Percentiles rank a stretch among this genome's conserved stretches.
Conservation (phyloP, 164 flowering plant species). For the Stephania cephalantha region DNA sequence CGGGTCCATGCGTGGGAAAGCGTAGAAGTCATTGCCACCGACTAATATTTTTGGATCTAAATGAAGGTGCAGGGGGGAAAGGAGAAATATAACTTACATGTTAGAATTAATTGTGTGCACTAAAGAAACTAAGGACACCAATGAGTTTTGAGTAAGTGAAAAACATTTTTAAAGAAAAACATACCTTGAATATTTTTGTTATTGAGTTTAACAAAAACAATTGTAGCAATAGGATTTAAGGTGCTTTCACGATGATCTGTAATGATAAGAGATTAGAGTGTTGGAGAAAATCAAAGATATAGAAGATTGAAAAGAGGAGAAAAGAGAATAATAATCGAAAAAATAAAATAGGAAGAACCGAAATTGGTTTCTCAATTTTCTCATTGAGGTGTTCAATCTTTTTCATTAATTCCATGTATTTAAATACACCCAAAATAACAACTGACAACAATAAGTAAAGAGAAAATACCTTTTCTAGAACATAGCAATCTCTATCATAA, state of each 20-base stretch:
- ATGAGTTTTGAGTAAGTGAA: neutral
- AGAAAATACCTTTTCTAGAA: too few species aligned
- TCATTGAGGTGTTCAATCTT: too few species aligned
- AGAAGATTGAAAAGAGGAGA: too few species aligned
- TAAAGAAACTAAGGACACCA: neutral
- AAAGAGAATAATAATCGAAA: too few species aligned
- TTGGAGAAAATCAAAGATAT: neutral
- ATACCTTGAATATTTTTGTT: conserved; percentile 50
- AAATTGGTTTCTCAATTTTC: too few species aligned
- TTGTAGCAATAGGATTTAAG: conserved; percentile 53
- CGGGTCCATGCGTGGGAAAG: conserved; percentile 79
- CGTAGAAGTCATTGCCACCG: conserved; percentile 90
- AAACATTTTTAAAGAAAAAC: neutral
- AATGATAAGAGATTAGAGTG: conserved; percentile 5
- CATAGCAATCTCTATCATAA: too few species aligned
- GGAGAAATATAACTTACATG: neutral
- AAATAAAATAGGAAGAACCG: too few species aligned
- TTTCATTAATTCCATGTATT: too few species aligned
- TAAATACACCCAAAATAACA: too few species aligned
- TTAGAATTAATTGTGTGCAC: neutral
- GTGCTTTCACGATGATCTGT: conserved; percentile 69
- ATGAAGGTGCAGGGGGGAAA: conserved; percentile 7
- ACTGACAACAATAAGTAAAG: too few species aligned
- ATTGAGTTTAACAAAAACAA: conserved; percentile 47
- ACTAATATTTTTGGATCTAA: conserved; percentile 74